Base-by-base conservation (phyloP, 2,329 filamentous ascomycete species). In the Penicillium aurantiogriseum region DNA sequence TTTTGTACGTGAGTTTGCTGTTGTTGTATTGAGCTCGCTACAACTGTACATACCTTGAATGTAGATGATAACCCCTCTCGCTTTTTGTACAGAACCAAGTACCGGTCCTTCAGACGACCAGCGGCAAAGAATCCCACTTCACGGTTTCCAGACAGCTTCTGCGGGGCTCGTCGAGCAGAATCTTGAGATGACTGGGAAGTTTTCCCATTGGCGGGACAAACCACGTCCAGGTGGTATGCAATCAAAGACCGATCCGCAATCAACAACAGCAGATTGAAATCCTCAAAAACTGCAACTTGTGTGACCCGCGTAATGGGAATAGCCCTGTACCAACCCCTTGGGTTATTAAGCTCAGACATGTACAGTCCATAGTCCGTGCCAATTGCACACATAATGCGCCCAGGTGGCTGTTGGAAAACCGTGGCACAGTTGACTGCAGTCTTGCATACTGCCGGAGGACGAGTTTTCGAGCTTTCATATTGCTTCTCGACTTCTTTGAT, bases 41-140 rank as follows among this genome's bases (percentile, higher is more conserved):
- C 6, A 4, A 6, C 2, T 44, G 58, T 56, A 63, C 65, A 49
- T 66, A 78, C 78, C 71, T 85, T 97, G 83, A 99, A 97, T 0
- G 90, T 96, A 25, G 91, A 97, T 67, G 92, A 91, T 60, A 97
- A 82, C 29, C 89, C 89, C 72, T 97, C 94, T 61, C 91, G 90
- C 73, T 95, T 95, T 79, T 97, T 97, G 83, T 97, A 99, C 74
- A 99, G 93, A 29, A 99, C 87, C 8, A 99, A 80, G 63, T 89
- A 92, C 8, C 94, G 86, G 60, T 99, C 94, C 80, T 99, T 99
- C 92, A 99, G 97, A 58, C 90, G 87, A 10, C 93, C 94, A 1
- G 92, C 94, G 17, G 92, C 91, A 73, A 99, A 99, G 81, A 97
- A 99, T 15, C 92, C 90, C 21, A 99, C 92, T 70, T 99, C 94